Evolutionary conservation across 2,329 filamentous ascomycete species (phyloP), one percentile per base, ranked within the genome.

Genomic region (Penicillium italicum): DNA sequence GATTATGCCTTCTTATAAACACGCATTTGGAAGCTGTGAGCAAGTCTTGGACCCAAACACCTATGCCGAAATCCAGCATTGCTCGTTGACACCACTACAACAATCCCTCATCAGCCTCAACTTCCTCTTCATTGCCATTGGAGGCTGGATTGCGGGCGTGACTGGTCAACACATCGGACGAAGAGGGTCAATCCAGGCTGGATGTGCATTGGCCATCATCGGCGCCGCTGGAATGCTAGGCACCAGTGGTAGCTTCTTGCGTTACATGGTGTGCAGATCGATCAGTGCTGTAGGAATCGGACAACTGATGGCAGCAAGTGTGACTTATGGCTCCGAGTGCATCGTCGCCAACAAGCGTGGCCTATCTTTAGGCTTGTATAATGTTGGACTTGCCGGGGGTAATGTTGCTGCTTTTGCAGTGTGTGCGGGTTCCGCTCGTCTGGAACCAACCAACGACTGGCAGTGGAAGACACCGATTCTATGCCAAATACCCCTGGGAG

Each of bases 391-490:
- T 11, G 66, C 66, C 1, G 20, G 62, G 50, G 68, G 68, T 0
- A 69, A 68, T 42, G 58, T 68, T 20, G 62, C 61, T 5, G 62
- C 66, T 9, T 58, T 60, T 2, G 68, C 66, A 1, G 66, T 70
- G 3, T 69, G 67, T 49, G 61, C 63, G 4, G 67, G 62, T 4
- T 67, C 67, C 24, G 61, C 66, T 0, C 57, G 54, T 33, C 55
- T 68, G 5, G 59, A 66, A 26, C 47, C 62, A 1, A 48, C 28
- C 0, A 70, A 62, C 40, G 60, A 70, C 20, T 67, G 66, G 65
- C 61, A 67, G 9, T 70, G 68, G 68, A 66, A 69, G 46, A 69
- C 63, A 5, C 67, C 67, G 0, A 70, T 70, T 18, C 45, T 69
- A 9, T 67, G 65, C 14, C 68, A 70, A 47, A 69, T 70, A 28